Percentiles rank a stretch among this genome's conserved stretches.
These are phyloP conservation scores for Phylloporus sp. DNA, from an alignment of 768 basidiomycete genomes.

Conservation along the genomic window DNA sequence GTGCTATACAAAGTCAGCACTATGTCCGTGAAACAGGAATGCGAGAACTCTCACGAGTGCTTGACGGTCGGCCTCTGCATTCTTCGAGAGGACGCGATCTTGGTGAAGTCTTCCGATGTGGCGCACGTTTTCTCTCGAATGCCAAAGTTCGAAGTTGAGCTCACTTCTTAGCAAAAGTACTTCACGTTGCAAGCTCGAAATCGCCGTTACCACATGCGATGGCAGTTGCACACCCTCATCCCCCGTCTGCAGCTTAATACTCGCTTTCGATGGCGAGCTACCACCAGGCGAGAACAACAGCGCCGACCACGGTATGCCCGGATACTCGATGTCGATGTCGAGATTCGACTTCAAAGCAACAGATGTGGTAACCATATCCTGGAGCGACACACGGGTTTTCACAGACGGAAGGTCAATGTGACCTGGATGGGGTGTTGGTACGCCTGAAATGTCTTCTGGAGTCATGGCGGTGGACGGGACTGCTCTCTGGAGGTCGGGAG, in stretches of 20 bases:
- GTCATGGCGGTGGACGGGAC: slow-evolving; percentile 9
- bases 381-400: slow-evolving; percentile 50
- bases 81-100: slow-evolving; percentile 64
- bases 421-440: slow-evolving; percentile 31
- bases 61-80: slow-evolving; percentile 78
- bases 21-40: not conserved
- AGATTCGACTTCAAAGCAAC: slow-evolving; percentile 67
- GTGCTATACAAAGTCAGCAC: slow-evolving; percentile 43
- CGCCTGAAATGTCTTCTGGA: slow-evolving; percentile 20
- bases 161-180: slow-evolving; percentile 71
- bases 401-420: slow-evolving; percentile 31
- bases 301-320: slow-evolving; percentile 48
- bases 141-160: slow-evolving; percentile 81
- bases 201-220: slow-evolving; percentile 53
- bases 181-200: slow-evolving; percentile 71
- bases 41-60: slow-evolving; percentile 51
- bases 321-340: slow-evolving; percentile 55
- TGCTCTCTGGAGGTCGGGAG: slow-evolving; percentile 4
- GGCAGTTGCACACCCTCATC: slow-evolving; percentile 30
- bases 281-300: slow-evolving; percentile 36
- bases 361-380: slow-evolving; percentile 70
- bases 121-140: slow-evolving; percentile 72
- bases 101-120: slow-evolving; percentile 79
- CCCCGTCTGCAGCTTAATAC: slow-evolving; percentile 7
- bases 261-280: slow-evolving; percentile 25